Base-by-base conservation (phyloP, 345 rosid genomes). In the Pelargonium nanum region DNA sequence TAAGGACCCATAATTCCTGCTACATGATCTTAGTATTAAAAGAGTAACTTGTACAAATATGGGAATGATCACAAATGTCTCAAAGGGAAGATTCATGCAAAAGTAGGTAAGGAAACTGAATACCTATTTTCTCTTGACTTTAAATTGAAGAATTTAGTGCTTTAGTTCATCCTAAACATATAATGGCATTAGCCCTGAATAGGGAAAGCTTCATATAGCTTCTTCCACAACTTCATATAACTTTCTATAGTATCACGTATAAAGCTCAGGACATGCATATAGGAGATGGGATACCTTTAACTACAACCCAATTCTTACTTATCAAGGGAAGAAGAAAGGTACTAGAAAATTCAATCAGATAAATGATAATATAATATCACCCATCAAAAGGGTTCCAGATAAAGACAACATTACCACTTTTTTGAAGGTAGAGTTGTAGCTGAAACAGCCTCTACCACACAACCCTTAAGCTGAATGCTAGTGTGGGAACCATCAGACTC, bases 391-490 rank as follows among this genome's bases (percentile, higher is more conserved):
- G 32, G 23, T 25, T 19, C 40, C 8, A 26, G 48, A 13, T 7
- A 12, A 67, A 8, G 15, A 44, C 34, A 12, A 53, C 8, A 52
- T 23, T 84, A 93, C 97, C 99, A 93, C 81, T 93, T 93, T 69
- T 83, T 79, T 0, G 96, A 83, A 44, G 86, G 54, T 60, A 75
- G 80, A 30, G 56, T 69, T 52, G 97, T 64, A 21, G 90, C 97
- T 13, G 99, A 93, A 72, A 93, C 94, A 63, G 99, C 87, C 68
- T 87, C 83, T 56, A 93, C 61, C 19, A 61, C 22, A 75, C 97
- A 89, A 62, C 79, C 83, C 58, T 74, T 79, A 52, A 93, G 73
- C 4, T 65, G 77, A 60, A 93, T 58, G 24, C 68, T 25, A 21
- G 60, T 69, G 19, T 40, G 69, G 55, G 86, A 70, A 69, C 84